Percentiles rank a stretch among this genome's conserved stretches.
Conservation (phyloP, 176 grass and related monocot species). For the Zea mays region DNA sequence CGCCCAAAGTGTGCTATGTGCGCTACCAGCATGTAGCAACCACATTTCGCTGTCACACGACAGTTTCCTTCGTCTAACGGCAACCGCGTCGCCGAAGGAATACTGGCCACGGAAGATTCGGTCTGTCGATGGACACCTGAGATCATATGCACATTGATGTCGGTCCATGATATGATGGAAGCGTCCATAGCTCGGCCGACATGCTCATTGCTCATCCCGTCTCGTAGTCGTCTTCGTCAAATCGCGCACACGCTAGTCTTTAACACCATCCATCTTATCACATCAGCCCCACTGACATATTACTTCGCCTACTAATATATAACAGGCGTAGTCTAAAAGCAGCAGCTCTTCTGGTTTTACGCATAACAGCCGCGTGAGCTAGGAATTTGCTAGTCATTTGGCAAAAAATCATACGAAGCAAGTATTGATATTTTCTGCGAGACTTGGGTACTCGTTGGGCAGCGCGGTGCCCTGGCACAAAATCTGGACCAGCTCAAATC, state of each 20-base stretch:
- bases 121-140: background rate
- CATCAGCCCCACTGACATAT: background rate
- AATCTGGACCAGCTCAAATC: slow-evolving; percentile 19
- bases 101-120: background rate
- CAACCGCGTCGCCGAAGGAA: background rate
- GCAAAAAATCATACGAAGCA: background rate
- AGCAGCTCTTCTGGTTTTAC: background rate
- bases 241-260: background rate
- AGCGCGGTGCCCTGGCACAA: background rate
- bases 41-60: background rate
- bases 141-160: background rate
- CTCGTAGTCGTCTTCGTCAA: background rate
- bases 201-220: background rate
- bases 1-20: too few relatives aligned
- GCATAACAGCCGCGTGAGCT: background rate
- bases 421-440: background rate
- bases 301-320: background rate
- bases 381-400: too few relatives aligned
- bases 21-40: too few relatives aligned
- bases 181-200: background rate
- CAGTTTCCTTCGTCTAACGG: background rate
- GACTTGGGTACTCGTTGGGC: background rate
- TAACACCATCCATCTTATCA: background rate
- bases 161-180: background rate
- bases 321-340: background rate